phyloP scores from a whole-genome alignment of 257 asterid species.

The Solanum megistacrolobum region DNA sequence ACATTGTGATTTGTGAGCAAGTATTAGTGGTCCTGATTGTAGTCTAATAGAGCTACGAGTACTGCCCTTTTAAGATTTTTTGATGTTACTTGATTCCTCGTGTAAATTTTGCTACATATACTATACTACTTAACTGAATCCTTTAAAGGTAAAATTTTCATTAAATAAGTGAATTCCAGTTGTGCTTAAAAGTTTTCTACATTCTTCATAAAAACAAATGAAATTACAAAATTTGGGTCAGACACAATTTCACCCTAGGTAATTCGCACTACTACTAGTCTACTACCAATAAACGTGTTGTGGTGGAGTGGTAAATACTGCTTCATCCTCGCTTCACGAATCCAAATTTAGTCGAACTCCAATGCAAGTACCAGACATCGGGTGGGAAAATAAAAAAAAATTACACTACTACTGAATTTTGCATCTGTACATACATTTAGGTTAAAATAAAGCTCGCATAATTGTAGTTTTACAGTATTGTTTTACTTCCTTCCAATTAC shows the following conservation, averaged over 20 bases:
- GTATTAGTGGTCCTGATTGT: background rate
- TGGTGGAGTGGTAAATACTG: background rate
- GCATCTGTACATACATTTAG: background rate
- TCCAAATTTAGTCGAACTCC: too few relatives aligned
- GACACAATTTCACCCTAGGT: background rate
- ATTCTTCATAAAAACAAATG: background rate
- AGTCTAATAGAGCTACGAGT: background rate
- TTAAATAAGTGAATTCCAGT: background rate
- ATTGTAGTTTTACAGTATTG: background rate
- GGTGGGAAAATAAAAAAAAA: rapidly evolving
- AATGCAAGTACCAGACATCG: background rate
- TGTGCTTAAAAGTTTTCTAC: background rate
- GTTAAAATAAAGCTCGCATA: background rate
- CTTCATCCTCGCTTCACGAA: background rate
- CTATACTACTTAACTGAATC: background rate
- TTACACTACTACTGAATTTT: background rate
- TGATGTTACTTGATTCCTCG: background rate
- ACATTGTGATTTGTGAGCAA: background rate
- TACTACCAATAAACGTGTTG: background rate
- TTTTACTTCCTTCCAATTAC: background rate
- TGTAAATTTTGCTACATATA: background rate
- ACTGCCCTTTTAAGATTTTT: background rate
- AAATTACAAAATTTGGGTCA: background rate
- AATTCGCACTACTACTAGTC: background rate
- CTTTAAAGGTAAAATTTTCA: background rate